A percentile compares a stretch with the other conserved stretches of the same genome.
Evolutionary conservation across 495 filamentous ascomycete species (phyloP).

Genomic region (Penicillium robsamsonii): DNA sequence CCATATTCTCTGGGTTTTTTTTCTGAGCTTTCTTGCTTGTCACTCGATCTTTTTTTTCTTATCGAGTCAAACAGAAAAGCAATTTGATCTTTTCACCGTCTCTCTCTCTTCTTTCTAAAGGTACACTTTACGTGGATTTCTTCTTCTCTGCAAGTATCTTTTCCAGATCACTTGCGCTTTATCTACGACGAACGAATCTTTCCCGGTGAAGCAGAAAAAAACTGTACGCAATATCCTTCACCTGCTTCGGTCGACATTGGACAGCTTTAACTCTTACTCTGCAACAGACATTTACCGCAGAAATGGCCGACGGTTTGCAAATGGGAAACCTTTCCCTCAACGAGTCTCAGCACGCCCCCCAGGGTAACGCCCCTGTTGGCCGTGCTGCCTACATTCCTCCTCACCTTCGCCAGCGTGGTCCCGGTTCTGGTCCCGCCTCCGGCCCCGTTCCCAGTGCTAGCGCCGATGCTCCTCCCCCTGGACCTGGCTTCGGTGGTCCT

Average conservation of each 20-base stretch:
- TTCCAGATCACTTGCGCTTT: constrained; percentile 18
- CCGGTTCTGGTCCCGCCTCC: constrained; percentile 13
- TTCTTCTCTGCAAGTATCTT: constrained; percentile 33
- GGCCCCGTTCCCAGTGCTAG: constrained; percentile 25
- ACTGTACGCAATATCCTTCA: constrained; percentile 11
- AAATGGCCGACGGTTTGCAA: constrained; percentile 94
- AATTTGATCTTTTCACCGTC: constrained; percentile 19
- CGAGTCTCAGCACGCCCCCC: constrained; percentile 67
- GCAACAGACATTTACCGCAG: constrained; percentile 36
- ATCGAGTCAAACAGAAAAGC: constrained; percentile 24
- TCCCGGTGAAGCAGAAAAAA: constrained; percentile 22
- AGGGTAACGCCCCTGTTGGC: constrained; percentile 38
- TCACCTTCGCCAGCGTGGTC: constrained; percentile 72
- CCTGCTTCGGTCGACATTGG: constrained; percentile 6
- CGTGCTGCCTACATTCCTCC: constrained; percentile 93
- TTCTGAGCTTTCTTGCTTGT: constrained; percentile 20
- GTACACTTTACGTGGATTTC: constrained; percentile 12
- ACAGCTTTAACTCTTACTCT: constrained; percentile 20
- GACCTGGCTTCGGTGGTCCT: constrained; percentile 32
- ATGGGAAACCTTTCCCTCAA: constrained; percentile 80
- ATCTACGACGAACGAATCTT: constrained; percentile 8
- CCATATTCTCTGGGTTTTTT: constrained; percentile 31
- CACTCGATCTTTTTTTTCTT: constrained; percentile 22
- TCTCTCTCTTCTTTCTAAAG: constrained; percentile 19
- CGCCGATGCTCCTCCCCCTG: constrained; percentile 40